Evolutionary conservation across 768 basidiomycete species (phyloP).

Genomic region (Gloeostereum incarnatum): DNA sequence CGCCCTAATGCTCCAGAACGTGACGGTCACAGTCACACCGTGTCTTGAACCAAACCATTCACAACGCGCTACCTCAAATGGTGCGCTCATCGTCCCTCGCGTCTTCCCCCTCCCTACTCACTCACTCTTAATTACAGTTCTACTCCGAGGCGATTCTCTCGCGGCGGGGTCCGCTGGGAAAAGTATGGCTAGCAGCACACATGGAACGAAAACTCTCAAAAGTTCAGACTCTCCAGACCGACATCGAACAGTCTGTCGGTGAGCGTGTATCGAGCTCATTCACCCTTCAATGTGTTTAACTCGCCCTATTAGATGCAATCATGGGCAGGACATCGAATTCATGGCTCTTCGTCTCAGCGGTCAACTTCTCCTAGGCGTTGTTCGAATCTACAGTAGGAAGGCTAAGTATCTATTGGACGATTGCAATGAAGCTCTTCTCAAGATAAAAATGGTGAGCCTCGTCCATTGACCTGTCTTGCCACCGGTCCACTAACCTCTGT

Average conservation of each 20-base stretch:
- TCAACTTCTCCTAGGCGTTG: constrained; percentile 92
- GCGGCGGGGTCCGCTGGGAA: constrained; percentile 87
- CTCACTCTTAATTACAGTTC: constrained; percentile 40
- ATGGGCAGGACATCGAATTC: constrained; percentile 88
- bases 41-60: no score
- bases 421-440: constrained; percentile 91
- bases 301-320: constrained; percentile 58
- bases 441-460: constrained; percentile 85
- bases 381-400: constrained; percentile 95
- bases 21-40: no score
- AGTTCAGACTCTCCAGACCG: constrained; percentile 87
- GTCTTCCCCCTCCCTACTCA: not conserved
- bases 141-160: constrained; percentile 93
- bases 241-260: constrained; percentile 93
- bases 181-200: constrained; percentile 98
- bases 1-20: not conserved
- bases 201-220: constrained; percentile 98
- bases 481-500: not conserved
- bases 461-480: no score
- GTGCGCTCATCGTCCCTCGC: constrained; percentile 16
- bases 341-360: constrained; percentile 97
- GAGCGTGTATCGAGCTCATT: constrained; percentile 19
- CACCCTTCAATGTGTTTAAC: not conserved
- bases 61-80: constrained; percentile 12
- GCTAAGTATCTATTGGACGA: constrained; percentile 97